phyloP scores from a whole-genome alignment of 164 flowering plant genomes.

The Akebia trifoliata region DNA sequence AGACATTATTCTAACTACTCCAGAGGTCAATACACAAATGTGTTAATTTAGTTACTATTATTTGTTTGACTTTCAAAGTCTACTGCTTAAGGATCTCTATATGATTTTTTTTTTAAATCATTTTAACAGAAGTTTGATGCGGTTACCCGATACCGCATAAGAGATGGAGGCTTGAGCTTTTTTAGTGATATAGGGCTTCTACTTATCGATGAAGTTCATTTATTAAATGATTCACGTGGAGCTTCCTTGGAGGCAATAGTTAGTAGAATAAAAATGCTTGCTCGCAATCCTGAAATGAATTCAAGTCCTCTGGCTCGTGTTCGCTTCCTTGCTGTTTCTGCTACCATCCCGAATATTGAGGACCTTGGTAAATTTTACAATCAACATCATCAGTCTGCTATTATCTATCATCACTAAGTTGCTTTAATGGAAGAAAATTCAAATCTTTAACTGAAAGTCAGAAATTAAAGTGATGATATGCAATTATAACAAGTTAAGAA shows the following conservation, averaged over 20 bases:
- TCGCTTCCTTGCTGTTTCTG: slow-evolving; percentile 87
- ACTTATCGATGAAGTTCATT: slow-evolving; percentile 98
- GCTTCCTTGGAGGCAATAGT: slow-evolving; percentile 93
- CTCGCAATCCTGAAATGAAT: slow-evolving; percentile 63
- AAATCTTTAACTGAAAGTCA: too few species aligned
- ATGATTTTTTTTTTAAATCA: slow-evolving; percentile 4
- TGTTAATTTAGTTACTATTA: not conserved
- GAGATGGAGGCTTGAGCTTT: slow-evolving; percentile 89
- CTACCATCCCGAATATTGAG: slow-evolving; percentile 90
- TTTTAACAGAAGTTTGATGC: slow-evolving; percentile 86
- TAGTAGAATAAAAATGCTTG: slow-evolving; percentile 87
- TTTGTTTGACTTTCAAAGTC: not conserved
- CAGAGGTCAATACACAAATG: slow-evolving; percentile 60
- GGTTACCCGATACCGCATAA: slow-evolving; percentile 76
- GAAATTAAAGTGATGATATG: too few species aligned
- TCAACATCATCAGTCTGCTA: not conserved
- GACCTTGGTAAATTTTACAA: slow-evolving; percentile 64
- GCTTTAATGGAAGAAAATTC: too few species aligned
- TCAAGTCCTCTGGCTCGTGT: slow-evolving; percentile 64
- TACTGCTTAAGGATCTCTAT: slow-evolving; percentile 9
- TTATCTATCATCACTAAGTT: not conserved
- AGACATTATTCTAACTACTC: slow-evolving; percentile 85
- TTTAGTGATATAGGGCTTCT: slow-evolving; percentile 93
- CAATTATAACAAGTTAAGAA: too few species aligned
- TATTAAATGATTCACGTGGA: slow-evolving; percentile 93